Conservation (phyloP, 139 green algal genomes). For the Nannochloris sp. region DNA sequence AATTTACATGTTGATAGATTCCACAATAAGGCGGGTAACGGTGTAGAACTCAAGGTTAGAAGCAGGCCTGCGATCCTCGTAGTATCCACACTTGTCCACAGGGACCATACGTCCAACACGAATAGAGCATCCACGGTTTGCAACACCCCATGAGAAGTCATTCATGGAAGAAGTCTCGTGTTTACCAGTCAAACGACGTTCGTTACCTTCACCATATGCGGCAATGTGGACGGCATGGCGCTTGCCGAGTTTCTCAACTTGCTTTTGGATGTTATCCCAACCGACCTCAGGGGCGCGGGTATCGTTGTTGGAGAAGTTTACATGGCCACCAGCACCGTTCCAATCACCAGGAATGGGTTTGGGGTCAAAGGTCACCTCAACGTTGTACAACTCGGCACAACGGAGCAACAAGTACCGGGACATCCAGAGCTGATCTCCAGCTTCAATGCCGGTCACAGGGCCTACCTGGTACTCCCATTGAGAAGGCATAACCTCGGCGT, state of each 20-base stretch:
- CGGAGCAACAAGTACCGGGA: slow-evolving; percentile 87
- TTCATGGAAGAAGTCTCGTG: slow-evolving; percentile 91
- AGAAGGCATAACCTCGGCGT: slow-evolving; percentile 96
- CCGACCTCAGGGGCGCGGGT: slow-evolving; percentile 59
- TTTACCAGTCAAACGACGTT: slow-evolving; percentile 92
- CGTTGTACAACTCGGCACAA: slow-evolving; percentile 77
- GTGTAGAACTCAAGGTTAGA: slow-evolving; percentile 96
- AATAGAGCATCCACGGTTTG: slow-evolving; percentile 93
- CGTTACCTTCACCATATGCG: slow-evolving; percentile 89
- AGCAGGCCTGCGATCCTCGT: slow-evolving; percentile 91
- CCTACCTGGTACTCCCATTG: slow-evolving; percentile 99
- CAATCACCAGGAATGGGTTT: slow-evolving; percentile 98
- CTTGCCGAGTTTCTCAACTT: slow-evolving; percentile 85
- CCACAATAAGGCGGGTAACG: slow-evolving; percentile 59
- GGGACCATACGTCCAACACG: slow-evolving; percentile 79
- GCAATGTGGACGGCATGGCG: slow-evolving; percentile 73
- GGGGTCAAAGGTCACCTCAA: slow-evolving; percentile 89
- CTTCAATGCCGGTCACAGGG: slow-evolving; percentile 80
- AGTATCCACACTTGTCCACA: slow-evolving; percentile 93
- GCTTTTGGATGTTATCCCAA: slow-evolving; percentile 83
- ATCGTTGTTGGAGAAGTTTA: slow-evolving; percentile 92
- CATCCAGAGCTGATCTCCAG: slow-evolving; percentile 95
- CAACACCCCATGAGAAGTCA: slow-evolving; percentile 94
- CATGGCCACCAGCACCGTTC: slow-evolving; percentile 95
- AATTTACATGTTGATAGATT: slow-evolving; percentile 51